Base-by-base conservation (phyloP, 179 eudicot genomes). In the Silene noctiflora region DNA sequence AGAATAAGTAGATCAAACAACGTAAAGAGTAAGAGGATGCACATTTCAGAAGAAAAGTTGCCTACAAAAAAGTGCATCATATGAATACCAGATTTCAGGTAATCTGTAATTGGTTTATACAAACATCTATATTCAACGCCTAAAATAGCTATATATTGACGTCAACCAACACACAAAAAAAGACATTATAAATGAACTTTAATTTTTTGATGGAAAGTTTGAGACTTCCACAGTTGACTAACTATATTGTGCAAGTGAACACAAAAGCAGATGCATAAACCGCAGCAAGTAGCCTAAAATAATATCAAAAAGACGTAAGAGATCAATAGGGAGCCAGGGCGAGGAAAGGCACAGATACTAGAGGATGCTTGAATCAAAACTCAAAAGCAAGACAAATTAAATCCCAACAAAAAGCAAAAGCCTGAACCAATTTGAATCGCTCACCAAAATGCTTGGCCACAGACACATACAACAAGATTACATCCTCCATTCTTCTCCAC, bases 401-500 rank as follows among this genome's bases (percentile, higher is more conserved):
- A 16, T 4, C n/a, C 20, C 17, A 4, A 4, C 11, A 11, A 7
- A 44, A 8, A 22, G 72, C n/a, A 69, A 69, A 69, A 11, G 29
- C 56, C 0, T 44, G n/a, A 69, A 46, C 58, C 72, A 69, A 46
- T 21, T 27, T 21, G 58, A 69, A 68, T 6, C 31, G 22, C 87
- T 82, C 69, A 89, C 89, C 96, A 89, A 81, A 90, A 90, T 29
- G 86, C 78, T 71, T 85, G 86, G 58, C 92, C 87, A 76, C 96
- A 90, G 24, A 86, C 79, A 81, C 96, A 90, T 29, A 80, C 72
- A 33, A 90, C 90, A 13, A 83, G 76, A 48, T 90, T 90, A 83
- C 96, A 90, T 44, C 96, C 96, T 67, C 92, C 96, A 79, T 87
- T 87, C 84, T 90, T 89, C 81, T 90, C 92, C 69, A 90, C 96